Evolutionary conservation across 108 stramenopile species (phyloP).

Genomic region (Discostella pseudostelligera): DNA sequence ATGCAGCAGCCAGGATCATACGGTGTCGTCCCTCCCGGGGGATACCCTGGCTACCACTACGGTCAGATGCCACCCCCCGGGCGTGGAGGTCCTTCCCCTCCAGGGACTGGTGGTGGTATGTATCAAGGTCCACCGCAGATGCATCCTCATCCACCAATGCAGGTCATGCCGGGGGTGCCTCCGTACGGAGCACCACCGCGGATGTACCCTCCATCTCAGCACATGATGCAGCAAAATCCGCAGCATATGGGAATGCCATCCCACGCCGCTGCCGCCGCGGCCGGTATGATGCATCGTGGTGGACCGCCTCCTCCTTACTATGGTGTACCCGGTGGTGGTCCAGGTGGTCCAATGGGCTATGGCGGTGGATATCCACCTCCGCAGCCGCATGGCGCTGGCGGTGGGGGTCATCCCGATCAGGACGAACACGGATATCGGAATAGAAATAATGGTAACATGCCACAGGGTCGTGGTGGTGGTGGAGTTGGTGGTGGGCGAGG

Average conservation of each 20-base stretch:
- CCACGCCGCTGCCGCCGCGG: slow-evolving; percentile 14
- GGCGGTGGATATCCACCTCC: slow-evolving; percentile 20
- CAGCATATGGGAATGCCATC: slow-evolving; percentile 12
- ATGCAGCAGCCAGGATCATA: slow-evolving; percentile 37
- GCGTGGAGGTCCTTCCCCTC: slow-evolving; percentile 29
- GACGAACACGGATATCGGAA: slow-evolving; percentile 24
- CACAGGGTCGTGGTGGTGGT: slow-evolving; percentile 11
- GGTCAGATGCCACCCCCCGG: slow-evolving; percentile 20
- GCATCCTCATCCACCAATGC: slow-evolving; percentile 5
- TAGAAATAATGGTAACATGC: slow-evolving; percentile 16
- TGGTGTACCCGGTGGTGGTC: slow-evolving; percentile 11
- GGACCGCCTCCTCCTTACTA: slow-evolving; percentile 52
- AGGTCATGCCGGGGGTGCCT: not conserved
- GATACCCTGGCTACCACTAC: slow-evolving; percentile 30
- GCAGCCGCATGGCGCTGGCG: slow-evolving; percentile 5
- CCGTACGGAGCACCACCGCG: slow-evolving; percentile 1
- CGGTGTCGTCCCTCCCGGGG: slow-evolving; percentile 37
- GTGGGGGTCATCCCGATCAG: slow-evolving; percentile 22
- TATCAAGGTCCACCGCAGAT: not conserved
- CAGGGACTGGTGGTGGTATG: slow-evolving; percentile 7
- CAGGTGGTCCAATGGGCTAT: slow-evolving; percentile 12
- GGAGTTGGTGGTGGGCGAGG: slow-evolving; percentile 11
- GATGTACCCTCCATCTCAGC: slow-evolving; percentile 10
- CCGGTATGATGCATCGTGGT: slow-evolving; percentile 15
- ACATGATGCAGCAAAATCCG: slow-evolving; percentile 14